Base-by-base conservation (phyloP, 768 basidiomycete species). In the Boletellus ananiceps region DNA sequence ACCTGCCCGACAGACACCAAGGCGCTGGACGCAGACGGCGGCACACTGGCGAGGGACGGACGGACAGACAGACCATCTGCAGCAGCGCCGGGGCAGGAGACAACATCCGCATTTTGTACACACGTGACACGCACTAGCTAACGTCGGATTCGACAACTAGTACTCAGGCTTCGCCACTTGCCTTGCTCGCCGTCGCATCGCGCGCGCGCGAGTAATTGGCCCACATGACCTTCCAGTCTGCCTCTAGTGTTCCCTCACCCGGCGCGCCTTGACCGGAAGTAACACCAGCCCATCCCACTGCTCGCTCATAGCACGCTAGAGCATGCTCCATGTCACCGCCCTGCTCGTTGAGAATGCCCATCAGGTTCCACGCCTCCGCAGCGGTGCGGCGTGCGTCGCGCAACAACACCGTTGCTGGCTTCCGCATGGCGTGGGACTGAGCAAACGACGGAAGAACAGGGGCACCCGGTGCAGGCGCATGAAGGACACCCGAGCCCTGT, bases 361-460 rank as follows among this genome's bases (percentile, higher is more conserved):
- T 71, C 52, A 89, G 68, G 59, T 80, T 84, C 85, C 86, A 89
- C 5, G 86, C 80, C 64, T 88, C 83, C 0, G 83, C 82, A 14
- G 86, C 82, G 23, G 84, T 80, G 39, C 84, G 72, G 14, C 83
- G 77, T 15, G 88, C 77, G 60, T 89, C 85, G 25, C 83, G 80
- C 46, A 89, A 73, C 14, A 89, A 68, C 44, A 71, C 71, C 38
- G 59, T 65, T 23, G 88, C 84, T 7, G 80, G 77, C 46, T 71
- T 74, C 47, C 67, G 72, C 73, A 87, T 77, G 36, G 72, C 69
- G 40, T 57, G 66, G 6, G 81, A 82, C 47, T 73, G 69, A 2
- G 61, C 52, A 63, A 78, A 86, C 18, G 57, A 61, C 2, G 73
- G 52, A 18, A 77, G 62, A 35, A 83, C 70, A 8, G 72, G 65